Percentiles rank a stretch among this genome's conserved stretches.
Evolutionary conservation across 2,329 filamentous ascomycete genomes (phyloP).

Genomic region (Pyrenophora graminea): DNA sequence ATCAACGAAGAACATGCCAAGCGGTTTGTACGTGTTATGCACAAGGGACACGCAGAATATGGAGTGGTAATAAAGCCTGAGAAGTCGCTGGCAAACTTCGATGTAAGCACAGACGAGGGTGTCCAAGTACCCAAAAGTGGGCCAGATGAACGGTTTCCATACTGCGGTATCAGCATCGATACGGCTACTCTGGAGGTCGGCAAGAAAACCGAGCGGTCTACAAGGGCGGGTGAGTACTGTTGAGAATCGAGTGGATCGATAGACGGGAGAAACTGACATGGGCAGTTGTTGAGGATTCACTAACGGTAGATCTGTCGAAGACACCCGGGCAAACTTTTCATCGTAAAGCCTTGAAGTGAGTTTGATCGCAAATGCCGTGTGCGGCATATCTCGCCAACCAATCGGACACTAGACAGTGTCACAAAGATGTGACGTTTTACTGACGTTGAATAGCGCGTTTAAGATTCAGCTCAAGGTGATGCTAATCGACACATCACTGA

Average conservation of each 20-base stretch:
- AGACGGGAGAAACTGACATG: constrained; percentile 12
- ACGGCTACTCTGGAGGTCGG: constrained; percentile 73
- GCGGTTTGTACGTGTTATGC: constrained; percentile 78
- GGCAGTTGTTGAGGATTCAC: constrained; percentile 65
- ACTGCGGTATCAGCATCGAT: constrained; percentile 82
- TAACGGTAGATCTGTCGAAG: constrained; percentile 78
- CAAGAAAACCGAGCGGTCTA: constrained; percentile 65
- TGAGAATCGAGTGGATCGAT: neutral
- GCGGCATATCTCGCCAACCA: constrained; percentile 3
- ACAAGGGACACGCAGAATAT: constrained; percentile 75
- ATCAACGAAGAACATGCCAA: constrained; percentile 68
- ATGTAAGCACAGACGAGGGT: constrained; percentile 62
- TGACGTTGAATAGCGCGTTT: constrained; percentile 59
- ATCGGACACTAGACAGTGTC: constrained; percentile 4
- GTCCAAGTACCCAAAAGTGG: constrained; percentile 39
- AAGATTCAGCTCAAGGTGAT: constrained; percentile 84
- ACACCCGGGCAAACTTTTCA: constrained; percentile 77
- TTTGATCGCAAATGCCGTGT: constrained; percentile 26
- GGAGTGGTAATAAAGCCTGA: constrained; percentile 75
- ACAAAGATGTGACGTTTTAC: constrained; percentile 10
- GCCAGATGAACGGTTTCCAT: constrained; percentile 70
- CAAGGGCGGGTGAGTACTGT: constrained; percentile 51
- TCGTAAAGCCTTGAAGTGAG: constrained; percentile 73
- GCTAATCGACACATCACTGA: constrained; percentile 81
- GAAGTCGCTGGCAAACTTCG: constrained; percentile 88